Percentiles rank a stretch among this genome's conserved stretches.
Conservation (phyloP, 805 yeast genomes). For the Ogataea glucozyma region DNA sequence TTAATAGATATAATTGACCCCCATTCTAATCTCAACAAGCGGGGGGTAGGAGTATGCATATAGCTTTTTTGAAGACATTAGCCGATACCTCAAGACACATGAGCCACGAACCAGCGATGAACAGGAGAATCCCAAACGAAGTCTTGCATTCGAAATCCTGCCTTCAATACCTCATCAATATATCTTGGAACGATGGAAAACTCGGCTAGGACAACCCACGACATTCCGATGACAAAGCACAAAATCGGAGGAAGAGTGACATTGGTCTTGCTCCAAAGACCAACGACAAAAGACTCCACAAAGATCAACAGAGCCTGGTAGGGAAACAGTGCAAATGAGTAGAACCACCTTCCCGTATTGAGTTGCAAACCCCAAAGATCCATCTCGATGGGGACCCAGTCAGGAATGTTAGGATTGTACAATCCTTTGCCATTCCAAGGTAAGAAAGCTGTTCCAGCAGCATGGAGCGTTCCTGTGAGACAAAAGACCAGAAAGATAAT, state of each 20-base stretch:
- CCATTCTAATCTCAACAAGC: too few relatives aligned
- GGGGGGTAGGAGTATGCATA: too few relatives aligned
- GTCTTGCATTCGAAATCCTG: background rate
- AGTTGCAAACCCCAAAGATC: background rate
- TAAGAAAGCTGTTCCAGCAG: background rate
- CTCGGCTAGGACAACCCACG: conserved; percentile 4
- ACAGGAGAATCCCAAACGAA: background rate
- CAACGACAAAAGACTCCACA: background rate
- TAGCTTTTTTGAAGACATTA: too few relatives aligned
- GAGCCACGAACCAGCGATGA: background rate
- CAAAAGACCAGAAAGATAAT: conserved; percentile 8
- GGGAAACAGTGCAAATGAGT: conserved; percentile 5
- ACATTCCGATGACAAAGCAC: background rate
- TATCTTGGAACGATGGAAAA: conserved; percentile 4
- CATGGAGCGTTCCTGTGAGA: conserved; percentile 7
- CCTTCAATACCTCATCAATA: conserved; percentile 9
- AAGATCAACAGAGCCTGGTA: conserved; percentile 1
- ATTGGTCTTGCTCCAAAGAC: background rate
- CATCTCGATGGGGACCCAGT: conserved; percentile 4
- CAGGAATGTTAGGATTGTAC: conserved; percentile 7
- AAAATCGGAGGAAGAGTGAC: background rate
- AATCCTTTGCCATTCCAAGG: conserved; percentile 3
- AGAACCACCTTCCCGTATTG: conserved; percentile 3
- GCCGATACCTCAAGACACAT: too few relatives aligned
- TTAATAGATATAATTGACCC: too few relatives aligned